These are phyloP conservation scores for Diaporthe velutina DNA, from an alignment of 2,329 filamentous ascomycete genomes.

Conservation along the genomic window DNA sequence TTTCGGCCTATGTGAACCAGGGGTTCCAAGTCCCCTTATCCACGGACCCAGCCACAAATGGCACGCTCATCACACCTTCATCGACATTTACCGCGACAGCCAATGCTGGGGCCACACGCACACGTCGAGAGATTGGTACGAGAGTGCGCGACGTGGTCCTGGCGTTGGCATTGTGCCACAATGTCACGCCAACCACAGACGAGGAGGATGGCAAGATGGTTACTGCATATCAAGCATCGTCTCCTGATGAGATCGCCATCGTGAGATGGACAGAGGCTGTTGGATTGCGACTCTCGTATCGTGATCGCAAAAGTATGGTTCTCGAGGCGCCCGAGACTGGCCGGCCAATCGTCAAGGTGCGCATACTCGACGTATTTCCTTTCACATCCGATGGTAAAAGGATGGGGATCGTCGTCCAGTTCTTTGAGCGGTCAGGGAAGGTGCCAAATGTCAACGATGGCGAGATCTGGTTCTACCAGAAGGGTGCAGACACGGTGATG, in stretches of 20 bases:
- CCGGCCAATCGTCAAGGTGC: constrained; percentile 82
- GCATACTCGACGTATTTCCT: constrained; percentile 93
- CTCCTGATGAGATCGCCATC: constrained; percentile 97
- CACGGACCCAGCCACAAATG: constrained; percentile 57
- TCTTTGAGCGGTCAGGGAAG: constrained; percentile 71
- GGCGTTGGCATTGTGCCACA: constrained; percentile 93
- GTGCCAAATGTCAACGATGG: constrained; percentile 66
- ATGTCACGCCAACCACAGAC: constrained; percentile 92
- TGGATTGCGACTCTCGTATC: constrained; percentile 84
- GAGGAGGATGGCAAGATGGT: constrained; percentile 82
- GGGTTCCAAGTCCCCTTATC: constrained; percentile 75
- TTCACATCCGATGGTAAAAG: constrained; percentile 98
- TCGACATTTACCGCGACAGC: constrained; percentile 74
- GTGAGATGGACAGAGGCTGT: constrained; percentile 96
- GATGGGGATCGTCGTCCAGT: constrained; percentile 97
- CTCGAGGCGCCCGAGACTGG: constrained; percentile 83
- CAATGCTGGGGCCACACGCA: constrained; percentile 78
- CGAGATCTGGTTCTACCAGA: constrained; percentile 99
- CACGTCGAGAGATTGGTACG: constrained; percentile 91
- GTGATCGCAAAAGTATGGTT: constrained; percentile 88
- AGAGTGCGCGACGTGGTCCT: constrained; percentile 94
- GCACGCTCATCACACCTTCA: constrained; percentile 79
- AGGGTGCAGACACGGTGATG: constrained; percentile 99
- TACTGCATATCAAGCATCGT: constrained; percentile 95
- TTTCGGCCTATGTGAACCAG: constrained; percentile 86